Percentiles rank a stretch among this genome's conserved stretches.
phyloP scores from a whole-genome alignment of 306 rosid genomes.

The Coriaria nepalensis region DNA sequence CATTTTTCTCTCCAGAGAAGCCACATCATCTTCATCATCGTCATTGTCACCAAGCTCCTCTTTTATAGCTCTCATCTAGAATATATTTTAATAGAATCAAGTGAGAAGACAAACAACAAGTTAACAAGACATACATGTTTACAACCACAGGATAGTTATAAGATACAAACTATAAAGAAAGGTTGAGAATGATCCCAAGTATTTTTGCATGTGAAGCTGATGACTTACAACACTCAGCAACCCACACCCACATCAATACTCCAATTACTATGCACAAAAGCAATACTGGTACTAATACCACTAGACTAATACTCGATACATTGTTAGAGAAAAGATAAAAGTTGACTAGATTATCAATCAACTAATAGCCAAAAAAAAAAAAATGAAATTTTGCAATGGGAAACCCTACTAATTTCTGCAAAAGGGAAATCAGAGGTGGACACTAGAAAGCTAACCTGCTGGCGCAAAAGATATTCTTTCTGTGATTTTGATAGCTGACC shows the following conservation, averaged over 20 bases:
- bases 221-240: no score
- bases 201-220: no score
- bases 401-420: background rate
- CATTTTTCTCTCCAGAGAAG: conserved; percentile 85
- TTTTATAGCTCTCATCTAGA: conserved; percentile 94
- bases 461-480: conserved; percentile 93
- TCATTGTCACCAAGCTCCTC: conserved; percentile 99
- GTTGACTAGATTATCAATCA: background rate
- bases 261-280: no score
- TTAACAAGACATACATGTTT: no score
- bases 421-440: conserved; percentile 5
- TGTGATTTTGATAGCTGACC: conserved; percentile 97
- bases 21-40: conserved; percentile 92
- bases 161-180: no score
- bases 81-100: conserved; percentile 18
- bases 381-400: conserved; percentile 7
- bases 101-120: conserved; percentile 6
- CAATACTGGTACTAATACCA: no score
- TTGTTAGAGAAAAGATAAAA: no score
- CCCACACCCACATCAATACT: no score
- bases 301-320: no score
- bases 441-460: conserved; percentile 57
- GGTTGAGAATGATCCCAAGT: no score
- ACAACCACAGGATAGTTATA: no score
- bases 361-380: conserved; percentile 1